Evolutionary conservation across 2,329 filamentous ascomycete species (phyloP).

Genomic region (Didymella segeticola): DNA sequence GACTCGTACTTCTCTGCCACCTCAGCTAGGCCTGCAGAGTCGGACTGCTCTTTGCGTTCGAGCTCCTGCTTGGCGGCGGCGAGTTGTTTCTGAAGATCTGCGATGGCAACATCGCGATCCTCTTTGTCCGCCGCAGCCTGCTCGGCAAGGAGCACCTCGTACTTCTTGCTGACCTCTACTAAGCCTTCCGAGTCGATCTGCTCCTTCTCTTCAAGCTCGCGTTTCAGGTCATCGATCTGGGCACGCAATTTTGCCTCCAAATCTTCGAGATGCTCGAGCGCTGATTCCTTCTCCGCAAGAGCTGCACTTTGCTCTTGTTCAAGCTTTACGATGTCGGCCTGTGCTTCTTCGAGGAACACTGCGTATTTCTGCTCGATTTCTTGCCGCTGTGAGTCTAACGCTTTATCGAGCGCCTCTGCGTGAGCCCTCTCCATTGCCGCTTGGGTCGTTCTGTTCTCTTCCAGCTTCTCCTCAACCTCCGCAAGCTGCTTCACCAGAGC

Average conservation of each 20-base stretch:
- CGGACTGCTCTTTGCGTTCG: conserved; percentile 25
- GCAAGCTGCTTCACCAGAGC: conserved; percentile 27
- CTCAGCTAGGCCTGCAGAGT: conserved; percentile 26
- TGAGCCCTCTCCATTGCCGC: conserved; percentile 29
- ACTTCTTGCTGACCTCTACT: conserved; percentile 33
- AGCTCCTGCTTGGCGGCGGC: conserved; percentile 26
- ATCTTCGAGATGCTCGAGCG: conserved; percentile 32
- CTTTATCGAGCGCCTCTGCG: conserved; percentile 28
- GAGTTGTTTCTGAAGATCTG: conserved; percentile 24
- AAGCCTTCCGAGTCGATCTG: conserved; percentile 24
- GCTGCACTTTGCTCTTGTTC: conserved; percentile 38
- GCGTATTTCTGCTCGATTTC: conserved; percentile 43
- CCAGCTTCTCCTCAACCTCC: conserved; percentile 32
- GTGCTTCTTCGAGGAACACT: conserved; percentile 38
- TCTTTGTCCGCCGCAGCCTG: conserved; percentile 28
- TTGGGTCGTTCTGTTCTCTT: conserved; percentile 24
- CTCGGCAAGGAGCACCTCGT: conserved; percentile 37
- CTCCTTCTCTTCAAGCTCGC: conserved; percentile 27
- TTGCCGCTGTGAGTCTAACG: conserved; percentile 22
- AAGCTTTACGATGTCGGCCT: conserved; percentile 31
- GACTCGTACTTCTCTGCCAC: conserved; percentile 37
- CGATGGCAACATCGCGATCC: conserved; percentile 28
- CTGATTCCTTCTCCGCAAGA: conserved; percentile 31
- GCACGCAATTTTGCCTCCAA: conserved; percentile 32
- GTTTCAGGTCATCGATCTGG: conserved; percentile 29